These are phyloP conservation scores for Rubus parviflorus DNA, from an alignment of 306 rosid genomes.

Conservation along the genomic window DNA sequence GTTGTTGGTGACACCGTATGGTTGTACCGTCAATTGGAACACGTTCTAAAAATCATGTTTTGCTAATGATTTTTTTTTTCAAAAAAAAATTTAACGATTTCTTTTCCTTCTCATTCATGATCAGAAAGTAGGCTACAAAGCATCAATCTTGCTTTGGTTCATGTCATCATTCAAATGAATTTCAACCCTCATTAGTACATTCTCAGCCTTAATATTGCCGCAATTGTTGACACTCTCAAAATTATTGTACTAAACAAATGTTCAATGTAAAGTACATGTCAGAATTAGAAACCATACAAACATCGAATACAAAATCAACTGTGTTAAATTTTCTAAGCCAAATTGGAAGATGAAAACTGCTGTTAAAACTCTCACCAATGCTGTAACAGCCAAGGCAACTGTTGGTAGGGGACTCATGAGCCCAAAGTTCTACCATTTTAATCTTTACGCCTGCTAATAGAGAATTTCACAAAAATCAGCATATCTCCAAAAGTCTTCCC, in stretches of 20 bases:
- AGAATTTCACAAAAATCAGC: too few relatives aligned
- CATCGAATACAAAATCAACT: conserved; percentile 12
- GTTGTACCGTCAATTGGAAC: too few relatives aligned
- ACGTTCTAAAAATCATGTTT: too few relatives aligned
- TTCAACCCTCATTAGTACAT: conserved; percentile 22
- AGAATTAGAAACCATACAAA: conserved; percentile 37
- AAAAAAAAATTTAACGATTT: background rate
- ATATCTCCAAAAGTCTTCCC: too few relatives aligned
- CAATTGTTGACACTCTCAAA: conserved; percentile 27
- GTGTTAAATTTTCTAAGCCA: conserved; percentile 62
- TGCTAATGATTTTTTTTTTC: too few relatives aligned
- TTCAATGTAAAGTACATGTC: conserved; percentile 19
- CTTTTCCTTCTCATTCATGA: background rate
- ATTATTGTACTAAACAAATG: conserved; percentile 32
- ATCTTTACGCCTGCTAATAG: too few relatives aligned
- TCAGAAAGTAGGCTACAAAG: background rate
- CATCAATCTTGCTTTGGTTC: background rate
- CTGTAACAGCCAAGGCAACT: conserved; percentile 81
- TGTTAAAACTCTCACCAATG: conserved; percentile 75
- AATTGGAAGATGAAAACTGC: conserved; percentile 92
- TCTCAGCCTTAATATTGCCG: conserved; percentile 26
- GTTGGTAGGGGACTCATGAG: conserved; percentile 67
- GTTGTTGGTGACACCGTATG: too few relatives aligned
- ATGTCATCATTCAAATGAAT: conserved; percentile 7
- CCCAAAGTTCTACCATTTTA: conserved; percentile 98